phyloP scores from a whole-genome alignment of 164 flowering plant genomes.

The Stephania yunnanensis region DNA sequence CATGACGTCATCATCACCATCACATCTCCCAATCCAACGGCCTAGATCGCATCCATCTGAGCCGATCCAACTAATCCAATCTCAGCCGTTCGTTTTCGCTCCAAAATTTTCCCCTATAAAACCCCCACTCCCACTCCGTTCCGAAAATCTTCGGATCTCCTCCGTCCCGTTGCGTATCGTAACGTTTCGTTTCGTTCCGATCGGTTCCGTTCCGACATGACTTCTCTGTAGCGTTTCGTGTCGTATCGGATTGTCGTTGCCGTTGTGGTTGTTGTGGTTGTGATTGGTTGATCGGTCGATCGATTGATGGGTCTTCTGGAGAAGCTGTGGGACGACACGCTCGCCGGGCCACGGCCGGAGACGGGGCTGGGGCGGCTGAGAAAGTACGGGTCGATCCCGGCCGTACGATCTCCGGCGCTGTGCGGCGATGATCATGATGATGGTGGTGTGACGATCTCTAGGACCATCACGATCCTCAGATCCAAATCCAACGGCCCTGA shows the following conservation, averaged over 20 bases:
- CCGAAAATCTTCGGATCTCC: not conserved
- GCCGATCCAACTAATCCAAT: not conserved
- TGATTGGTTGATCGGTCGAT: too few species aligned
- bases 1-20: not conserved
- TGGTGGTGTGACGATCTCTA: slow-evolving; percentile 27
- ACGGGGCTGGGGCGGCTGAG: slow-evolving; percentile 53
- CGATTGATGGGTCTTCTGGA: slow-evolving; percentile 59
- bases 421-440: not conserved
- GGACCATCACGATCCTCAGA: slow-evolving; percentile 53
- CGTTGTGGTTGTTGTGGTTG: too few species aligned
- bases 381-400: slow-evolving; percentile 40
- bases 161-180: too few species aligned
- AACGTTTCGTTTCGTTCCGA: too few species aligned
- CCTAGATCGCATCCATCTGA: not conserved
- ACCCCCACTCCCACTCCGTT: too few species aligned
- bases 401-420: slow-evolving; percentile 15
- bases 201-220: too few species aligned
- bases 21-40: not conserved
- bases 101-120: not conserved
- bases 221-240: too few species aligned
- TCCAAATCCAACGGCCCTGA: slow-evolving; percentile 23
- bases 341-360: slow-evolving; percentile 79
- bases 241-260: too few species aligned
- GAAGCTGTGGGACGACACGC: slow-evolving; percentile 82
- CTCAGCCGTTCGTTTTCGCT: not conserved